Conservation (phyloP, 305 asterid species). For the Fraxinus sp. region DNA sequence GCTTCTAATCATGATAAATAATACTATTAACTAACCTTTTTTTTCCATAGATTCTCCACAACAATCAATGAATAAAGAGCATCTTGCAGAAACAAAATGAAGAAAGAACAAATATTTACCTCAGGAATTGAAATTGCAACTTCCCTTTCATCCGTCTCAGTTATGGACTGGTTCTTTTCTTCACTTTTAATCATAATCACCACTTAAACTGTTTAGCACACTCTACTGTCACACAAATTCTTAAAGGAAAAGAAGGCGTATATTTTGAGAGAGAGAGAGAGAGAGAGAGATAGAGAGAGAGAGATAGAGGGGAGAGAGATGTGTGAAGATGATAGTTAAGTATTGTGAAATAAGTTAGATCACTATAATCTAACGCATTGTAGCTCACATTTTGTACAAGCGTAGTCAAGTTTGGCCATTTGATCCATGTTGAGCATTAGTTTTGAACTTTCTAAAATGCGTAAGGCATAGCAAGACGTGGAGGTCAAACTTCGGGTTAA, state of each 20-base stretch:
- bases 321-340: too few species aligned
- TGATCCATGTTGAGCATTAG: background rate
- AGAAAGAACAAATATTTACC: background rate
- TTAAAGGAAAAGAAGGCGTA: background rate
- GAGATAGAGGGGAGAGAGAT: background rate
- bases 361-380: background rate
- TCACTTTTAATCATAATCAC: background rate
- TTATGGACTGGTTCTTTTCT: background rate
- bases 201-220: background rate
- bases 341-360: background rate
- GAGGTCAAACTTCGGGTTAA: too few species aligned
- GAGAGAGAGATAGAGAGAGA: background rate
- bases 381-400: background rate
- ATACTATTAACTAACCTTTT: background rate
- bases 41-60: background rate
- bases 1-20: background rate
- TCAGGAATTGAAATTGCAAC: background rate
- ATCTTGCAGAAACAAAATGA: background rate
- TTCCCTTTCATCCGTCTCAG: background rate
- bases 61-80: background rate
- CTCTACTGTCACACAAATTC: background rate
- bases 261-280: background rate
- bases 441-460: too few species aligned
- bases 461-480: too few species aligned
- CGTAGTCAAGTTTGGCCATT: background rate